Conservation (phyloP, 768 basidiomycete genomes). For the Rhizopogon vulgaris region DNA sequence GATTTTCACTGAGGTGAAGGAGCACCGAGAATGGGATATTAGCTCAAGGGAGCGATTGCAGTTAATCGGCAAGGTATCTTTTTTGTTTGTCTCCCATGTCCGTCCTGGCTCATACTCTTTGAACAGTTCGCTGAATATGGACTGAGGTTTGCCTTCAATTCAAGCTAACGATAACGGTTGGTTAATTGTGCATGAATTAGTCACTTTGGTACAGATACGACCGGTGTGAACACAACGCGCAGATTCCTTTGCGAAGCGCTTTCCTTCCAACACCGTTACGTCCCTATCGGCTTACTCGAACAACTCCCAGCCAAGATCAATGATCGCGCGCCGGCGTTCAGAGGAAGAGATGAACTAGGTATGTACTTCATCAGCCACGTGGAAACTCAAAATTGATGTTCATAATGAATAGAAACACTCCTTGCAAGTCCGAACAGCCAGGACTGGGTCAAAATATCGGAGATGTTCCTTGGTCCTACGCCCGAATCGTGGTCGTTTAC, state of each 20-base stretch:
- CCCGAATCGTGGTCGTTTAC: slow-evolving; percentile 82
- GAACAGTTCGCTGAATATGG: slow-evolving; percentile 81
- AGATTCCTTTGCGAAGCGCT: slow-evolving; percentile 93
- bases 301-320: slow-evolving; percentile 75
- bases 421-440: slow-evolving; percentile 71
- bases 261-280: slow-evolving; percentile 94
- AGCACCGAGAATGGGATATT: slow-evolving; percentile 90
- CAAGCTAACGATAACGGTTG: not conserved
- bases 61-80: slow-evolving; percentile 61
- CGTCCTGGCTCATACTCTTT: slow-evolving; percentile 2
- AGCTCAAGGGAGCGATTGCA: slow-evolving; percentile 80
- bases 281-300: slow-evolving; percentile 91
- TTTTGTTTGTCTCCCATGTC: not conserved
- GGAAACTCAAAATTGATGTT: not conserved
- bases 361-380: slow-evolving; percentile 17
- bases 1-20: slow-evolving; percentile 95
- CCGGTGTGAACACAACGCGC: slow-evolving; percentile 85
- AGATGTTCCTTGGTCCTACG: slow-evolving; percentile 89
- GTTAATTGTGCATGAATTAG: slow-evolving; percentile 25
- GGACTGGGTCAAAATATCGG: slow-evolving; percentile 91
- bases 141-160: slow-evolving; percentile 41
- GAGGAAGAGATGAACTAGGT: slow-evolving; percentile 87
- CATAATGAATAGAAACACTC: slow-evolving; percentile 59
- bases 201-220: slow-evolving; percentile 82
- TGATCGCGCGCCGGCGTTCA: slow-evolving; percentile 84